Evolutionary conservation across 257 asterid genomes (phyloP).

Genomic region (Perilla frutescens): DNA sequence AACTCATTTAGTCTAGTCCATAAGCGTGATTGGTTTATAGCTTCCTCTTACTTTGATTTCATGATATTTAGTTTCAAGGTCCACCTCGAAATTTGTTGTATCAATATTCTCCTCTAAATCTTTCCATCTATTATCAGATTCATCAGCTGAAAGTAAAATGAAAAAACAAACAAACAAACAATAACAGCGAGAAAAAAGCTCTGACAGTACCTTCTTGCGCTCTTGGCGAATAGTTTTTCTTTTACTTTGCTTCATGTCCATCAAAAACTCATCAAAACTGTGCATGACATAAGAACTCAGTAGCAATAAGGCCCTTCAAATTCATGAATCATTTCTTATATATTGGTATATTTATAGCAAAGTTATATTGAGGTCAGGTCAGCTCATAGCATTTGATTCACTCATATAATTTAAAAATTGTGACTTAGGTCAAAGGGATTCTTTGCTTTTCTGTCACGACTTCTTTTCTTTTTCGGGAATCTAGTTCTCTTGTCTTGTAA

Average conservation of each 20-base stretch:
- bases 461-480: slow-evolving; percentile 12
- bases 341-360: background rate
- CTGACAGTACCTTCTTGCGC: slow-evolving; percentile 80
- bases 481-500: background rate
- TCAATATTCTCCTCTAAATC: slow-evolving; percentile 1
- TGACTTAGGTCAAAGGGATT: background rate
- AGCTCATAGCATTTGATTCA: slow-evolving; percentile 14
- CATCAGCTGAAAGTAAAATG: background rate
- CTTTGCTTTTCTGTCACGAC: background rate
- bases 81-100: background rate
- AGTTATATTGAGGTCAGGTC: slow-evolving; percentile 17
- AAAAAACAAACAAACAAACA: no score
- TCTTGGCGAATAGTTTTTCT: slow-evolving; percentile 98
- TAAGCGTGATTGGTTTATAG: slow-evolving; percentile 4
- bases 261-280: slow-evolving; percentile 97
- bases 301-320: slow-evolving; percentile 28
- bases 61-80: background rate
- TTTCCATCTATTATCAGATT: slow-evolving; percentile 9
- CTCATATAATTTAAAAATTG: background rate
- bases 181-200: slow-evolving; percentile 19
- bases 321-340: slow-evolving; percentile 12
- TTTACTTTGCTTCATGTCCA: slow-evolving; percentile 97
- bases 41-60: slow-evolving; percentile 11
- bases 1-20: background rate
- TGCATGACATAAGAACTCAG: slow-evolving; percentile 25